A percentile compares a stretch with the other conserved stretches of the same genome.
phyloP scores from a whole-genome alignment of 129 eudicot genomes.

The Tanacetum coccineum region DNA sequence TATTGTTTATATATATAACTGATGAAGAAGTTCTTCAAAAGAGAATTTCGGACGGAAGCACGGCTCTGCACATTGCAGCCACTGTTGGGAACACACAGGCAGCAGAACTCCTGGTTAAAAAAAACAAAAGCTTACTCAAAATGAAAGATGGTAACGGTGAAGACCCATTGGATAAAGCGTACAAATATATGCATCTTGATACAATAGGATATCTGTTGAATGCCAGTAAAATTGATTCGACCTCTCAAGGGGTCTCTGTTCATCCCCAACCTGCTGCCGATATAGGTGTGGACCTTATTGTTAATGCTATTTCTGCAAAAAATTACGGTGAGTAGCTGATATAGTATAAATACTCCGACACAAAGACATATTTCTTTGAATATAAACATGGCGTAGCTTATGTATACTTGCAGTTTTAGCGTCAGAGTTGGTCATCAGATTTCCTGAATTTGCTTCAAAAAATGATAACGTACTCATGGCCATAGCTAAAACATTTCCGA shows the following conservation, averaged over 20 bases:
- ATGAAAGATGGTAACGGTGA: not conserved
- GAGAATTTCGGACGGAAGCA: constrained; percentile 11
- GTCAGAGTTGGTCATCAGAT: not conserved
- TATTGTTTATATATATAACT: not conserved
- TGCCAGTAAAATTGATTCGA: not conserved
- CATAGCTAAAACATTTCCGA: constrained; percentile 9
- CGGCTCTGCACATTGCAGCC: constrained; percentile 10
- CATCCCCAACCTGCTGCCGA: not conserved
- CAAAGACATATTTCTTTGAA: not conserved
- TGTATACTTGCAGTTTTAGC: not conserved
- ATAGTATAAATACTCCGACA: not conserved
- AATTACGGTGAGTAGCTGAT: not conserved
- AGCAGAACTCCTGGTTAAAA: not conserved
- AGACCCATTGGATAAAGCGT: not conserved
- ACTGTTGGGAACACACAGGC: constrained; percentile 12
- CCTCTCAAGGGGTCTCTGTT: not conserved
- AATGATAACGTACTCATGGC: not conserved
- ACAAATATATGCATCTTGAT: constrained; percentile 3
- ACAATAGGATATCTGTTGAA: not conserved
- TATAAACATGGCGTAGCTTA: not conserved
- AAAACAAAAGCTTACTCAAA: not conserved
- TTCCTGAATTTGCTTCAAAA: not conserved
- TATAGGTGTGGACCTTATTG: not conserved
- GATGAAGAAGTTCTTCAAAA: not conserved
- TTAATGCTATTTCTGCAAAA: constrained; percentile 10